These are phyloP conservation scores for Lodderomyces parapsilosis DNA, from an alignment of 1,139 yeast species.

Conservation along the genomic window DNA sequence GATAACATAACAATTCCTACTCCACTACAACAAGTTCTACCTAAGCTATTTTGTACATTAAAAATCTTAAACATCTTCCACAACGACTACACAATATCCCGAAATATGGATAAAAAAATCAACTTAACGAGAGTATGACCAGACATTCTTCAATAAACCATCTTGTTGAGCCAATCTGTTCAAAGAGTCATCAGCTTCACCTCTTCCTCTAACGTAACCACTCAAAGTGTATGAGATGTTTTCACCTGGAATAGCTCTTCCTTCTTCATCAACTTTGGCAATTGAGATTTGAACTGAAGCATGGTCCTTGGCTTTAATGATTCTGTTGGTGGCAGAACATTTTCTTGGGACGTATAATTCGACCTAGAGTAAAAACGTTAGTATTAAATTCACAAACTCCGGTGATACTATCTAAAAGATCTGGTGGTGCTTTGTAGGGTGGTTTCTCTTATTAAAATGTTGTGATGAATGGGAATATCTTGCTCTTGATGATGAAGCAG, in stretches of 20 bases:
- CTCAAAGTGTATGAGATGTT: constrained; percentile 94
- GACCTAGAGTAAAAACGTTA: constrained; percentile 56
- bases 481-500: too few relatives aligned
- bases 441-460: too few relatives aligned
- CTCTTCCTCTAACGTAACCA: constrained; percentile 81
- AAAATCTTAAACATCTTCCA: background rate
- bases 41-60: constrained; percentile 4
- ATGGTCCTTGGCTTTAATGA: constrained; percentile 99
- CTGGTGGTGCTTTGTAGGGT: too few relatives aligned
- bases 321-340: constrained; percentile 99
- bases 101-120: background rate
- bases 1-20: background rate
- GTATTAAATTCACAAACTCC: too few relatives aligned
- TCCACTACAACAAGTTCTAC: background rate
- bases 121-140: constrained; percentile 96
- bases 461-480: too few relatives aligned
- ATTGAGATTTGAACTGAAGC: constrained; percentile 85
- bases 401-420: too few relatives aligned
- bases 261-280: constrained; percentile 78
- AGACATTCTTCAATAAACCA: constrained; percentile 97
- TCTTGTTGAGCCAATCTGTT: constrained; percentile 99
- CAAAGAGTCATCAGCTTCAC: constrained; percentile 97
- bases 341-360: constrained; percentile 99
- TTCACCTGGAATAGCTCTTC: constrained; percentile 91
- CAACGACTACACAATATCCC: background rate